phyloP scores from a whole-genome alignment of 768 basidiomycete genomes.

The Dacryopinax primogenitus region DNA sequence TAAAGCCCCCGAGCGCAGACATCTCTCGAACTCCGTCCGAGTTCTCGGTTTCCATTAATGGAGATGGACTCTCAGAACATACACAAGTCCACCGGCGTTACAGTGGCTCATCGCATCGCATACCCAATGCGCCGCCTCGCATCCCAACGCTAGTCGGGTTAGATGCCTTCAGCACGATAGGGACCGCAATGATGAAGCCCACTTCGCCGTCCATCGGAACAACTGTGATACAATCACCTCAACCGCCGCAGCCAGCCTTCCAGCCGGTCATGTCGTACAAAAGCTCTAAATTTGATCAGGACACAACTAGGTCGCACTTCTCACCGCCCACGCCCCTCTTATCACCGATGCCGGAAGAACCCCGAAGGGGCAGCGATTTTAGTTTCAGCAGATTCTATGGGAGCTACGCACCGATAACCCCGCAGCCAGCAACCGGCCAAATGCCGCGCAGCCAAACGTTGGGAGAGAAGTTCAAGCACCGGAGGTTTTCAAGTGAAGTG shows the following conservation, averaged over 20 bases:
- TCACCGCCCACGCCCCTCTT: constrained; percentile 3
- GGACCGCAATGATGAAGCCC: neutral
- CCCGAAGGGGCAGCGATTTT: neutral
- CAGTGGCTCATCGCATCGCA: neutral
- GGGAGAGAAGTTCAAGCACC: neutral
- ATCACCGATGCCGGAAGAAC: neutral
- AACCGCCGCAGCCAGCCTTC: neutral
- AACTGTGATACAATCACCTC: neutral
- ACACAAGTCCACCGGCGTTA: neutral
- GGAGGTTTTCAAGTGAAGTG: neutral
- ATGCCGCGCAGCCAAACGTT: neutral
- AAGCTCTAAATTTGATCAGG: neutral
- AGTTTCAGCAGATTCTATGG: constrained; percentile 3
- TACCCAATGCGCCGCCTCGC: constrained; percentile 1
- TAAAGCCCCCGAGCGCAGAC: neutral
- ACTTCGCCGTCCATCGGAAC: neutral
- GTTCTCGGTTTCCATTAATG: neutral
- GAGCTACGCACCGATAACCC: neutral
- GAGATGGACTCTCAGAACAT: neutral
- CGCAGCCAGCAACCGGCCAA: neutral
- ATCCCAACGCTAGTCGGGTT: neutral
- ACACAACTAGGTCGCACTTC: neutral
- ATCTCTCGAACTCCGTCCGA: neutral
- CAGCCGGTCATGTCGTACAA: neutral
- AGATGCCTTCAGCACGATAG: neutral